Base-by-base conservation (phyloP, 345 rosid species). In the Geranium brycei region DNA sequence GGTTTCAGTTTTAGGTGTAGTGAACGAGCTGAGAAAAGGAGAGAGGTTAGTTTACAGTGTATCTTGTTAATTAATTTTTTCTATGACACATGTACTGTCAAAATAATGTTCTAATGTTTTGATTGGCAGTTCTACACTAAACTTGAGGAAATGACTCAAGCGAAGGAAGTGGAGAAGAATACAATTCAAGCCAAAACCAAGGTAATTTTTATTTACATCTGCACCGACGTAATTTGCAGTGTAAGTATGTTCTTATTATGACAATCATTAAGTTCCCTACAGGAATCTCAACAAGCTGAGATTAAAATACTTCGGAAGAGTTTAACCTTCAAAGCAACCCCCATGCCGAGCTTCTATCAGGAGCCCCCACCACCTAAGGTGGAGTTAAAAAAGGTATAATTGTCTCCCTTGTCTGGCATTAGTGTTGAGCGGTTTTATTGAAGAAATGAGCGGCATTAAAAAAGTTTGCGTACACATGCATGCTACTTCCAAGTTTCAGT, bases 221-320 rank as follows among this genome's bases (percentile, higher is more conserved):
- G 53, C 15, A 47, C 53, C 3, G 53, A 6, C 66, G 15, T 56
- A 31, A 40, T 68, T 51, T 58, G 17, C 40, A 63, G 15, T 64
- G 10, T 6, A 32, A 64, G 2, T 4, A 64, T 71, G 13, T 8
- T 62, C 38, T 70, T 60, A 35, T 19, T 56, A 61, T 69, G 30
- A 35, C 35, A 15, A 60, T 19, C 19, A 38, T 71, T 28, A 61
- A 53, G 73, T 17, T 38, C 61, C 63, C 60, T 60, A 11, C 77
- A 95, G 99, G 97, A 95, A 84, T 78, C 89, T 59, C 97, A 87
- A 82, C 95, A 95, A 70, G 99, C 97, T 56, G 99, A 95, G 81
- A 79, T 95, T 64, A 87, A 80, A 83, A 70, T 79, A 85, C 79
- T 95, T 40, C 83, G 99, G 79, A 95, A 91, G 79, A 91, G 88